Evolutionary conservation across 2,329 filamentous ascomycete species (phyloP), one percentile per base, ranked within the genome.

Genomic region (Diaporthe sp.): DNA sequence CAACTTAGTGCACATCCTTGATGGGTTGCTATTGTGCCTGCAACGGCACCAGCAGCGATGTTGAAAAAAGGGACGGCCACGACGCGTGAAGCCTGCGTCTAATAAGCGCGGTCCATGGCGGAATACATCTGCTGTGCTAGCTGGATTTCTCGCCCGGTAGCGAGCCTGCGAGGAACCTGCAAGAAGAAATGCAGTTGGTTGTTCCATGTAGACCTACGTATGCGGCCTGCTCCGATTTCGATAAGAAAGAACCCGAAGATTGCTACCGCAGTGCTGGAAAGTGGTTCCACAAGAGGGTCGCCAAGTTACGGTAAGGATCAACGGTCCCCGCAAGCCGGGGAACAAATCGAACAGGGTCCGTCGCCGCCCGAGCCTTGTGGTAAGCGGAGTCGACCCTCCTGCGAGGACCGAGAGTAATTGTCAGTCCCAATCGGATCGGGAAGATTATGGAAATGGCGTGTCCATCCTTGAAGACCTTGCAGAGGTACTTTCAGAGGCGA

Each of bases 351-450:
- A 31, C 71, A 72, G 47, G 57, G 57, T 42, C 42, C 37, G 71
- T 44, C 47, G 71, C n/a, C 53, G 44, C 57, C 71, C 71, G 71
- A 42, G 71, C 58, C 34, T 31, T 55, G 47, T 65, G 71, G 58
- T 31, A 25, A 72, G 70, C 70, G 53, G 68, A 34, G 68, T 31
- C 53, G 17, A 58, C 68, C 65, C 47, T 71, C 37, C 37, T 60
- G 42, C 34, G 39, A 63, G 57, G 31, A 37, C 47, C 22, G 47
- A 39, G 47, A 51, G 17, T 39, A 39, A 68, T 68, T 68, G 39
- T 68, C 44, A 68, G 55, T 42, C 58, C 71, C 57, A 61, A 63
- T 72, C 71, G 71, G 71, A 63, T 72, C 71, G 57, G 57, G 8
- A 63, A 28, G 15, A 31, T 63, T 42, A 61, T 72, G 44, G 34